Evolutionary conservation across 2,329 filamentous ascomycete species (phyloP).

Genomic region (Pestalotiopsis sp.): DNA sequence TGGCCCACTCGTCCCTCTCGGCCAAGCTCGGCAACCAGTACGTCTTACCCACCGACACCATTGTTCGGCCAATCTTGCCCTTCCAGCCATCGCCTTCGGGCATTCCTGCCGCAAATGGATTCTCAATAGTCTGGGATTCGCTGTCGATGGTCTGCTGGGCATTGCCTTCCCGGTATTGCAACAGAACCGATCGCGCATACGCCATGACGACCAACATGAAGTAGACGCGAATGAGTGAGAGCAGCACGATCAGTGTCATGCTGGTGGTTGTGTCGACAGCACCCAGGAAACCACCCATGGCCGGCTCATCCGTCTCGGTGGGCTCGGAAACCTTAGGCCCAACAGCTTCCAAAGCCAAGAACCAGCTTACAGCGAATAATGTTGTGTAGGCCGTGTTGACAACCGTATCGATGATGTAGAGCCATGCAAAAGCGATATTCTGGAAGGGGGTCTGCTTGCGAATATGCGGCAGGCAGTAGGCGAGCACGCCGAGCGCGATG

Average conservation of each 20-base stretch:
- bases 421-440: constrained; percentile 79
- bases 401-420: constrained; percentile 81
- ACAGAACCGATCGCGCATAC: constrained; percentile 77
- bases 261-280: constrained; percentile 71
- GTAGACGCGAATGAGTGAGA: constrained; percentile 80
- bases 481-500: constrained; percentile 67
- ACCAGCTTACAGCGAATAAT: constrained; percentile 85
- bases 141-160: constrained; percentile 39
- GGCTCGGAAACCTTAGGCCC: constrained; percentile 31
- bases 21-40: constrained; percentile 81
- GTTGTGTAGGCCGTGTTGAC: constrained; percentile 83
- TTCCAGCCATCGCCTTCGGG: constrained; percentile 80
- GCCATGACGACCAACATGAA: constrained; percentile 83
- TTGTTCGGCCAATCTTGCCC: constrained; percentile 76
- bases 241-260: constrained; percentile 72
- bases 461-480: constrained; percentile 78
- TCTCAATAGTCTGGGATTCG: constrained; percentile 50
- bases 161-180: constrained; percentile 64
- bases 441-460: constrained; percentile 78
- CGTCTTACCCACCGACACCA: constrained; percentile 72
- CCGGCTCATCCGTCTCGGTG: constrained; percentile 20
- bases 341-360: constrained; percentile 63
- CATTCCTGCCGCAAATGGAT: constrained; percentile 69
- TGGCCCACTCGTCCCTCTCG: constrained; percentile 70
- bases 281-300: constrained; percentile 19